Conservation (phyloP, 345 rosid species). For the Euphorbia lathyris region DNA sequence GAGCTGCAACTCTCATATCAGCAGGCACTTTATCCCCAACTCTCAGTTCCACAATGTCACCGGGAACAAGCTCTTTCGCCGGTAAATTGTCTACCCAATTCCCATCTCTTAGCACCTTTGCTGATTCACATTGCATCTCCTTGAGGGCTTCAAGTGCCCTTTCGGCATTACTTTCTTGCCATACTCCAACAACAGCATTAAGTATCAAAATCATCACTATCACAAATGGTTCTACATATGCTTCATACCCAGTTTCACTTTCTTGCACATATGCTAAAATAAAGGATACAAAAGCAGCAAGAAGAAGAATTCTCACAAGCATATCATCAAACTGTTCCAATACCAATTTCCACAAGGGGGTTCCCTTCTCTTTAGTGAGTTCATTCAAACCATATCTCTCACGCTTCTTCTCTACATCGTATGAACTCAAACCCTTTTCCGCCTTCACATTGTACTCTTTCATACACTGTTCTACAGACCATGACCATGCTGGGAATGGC, state of each 20-base stretch:
- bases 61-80: conserved; percentile 85
- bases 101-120: conserved; percentile 74
- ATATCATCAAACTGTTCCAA: conserved; percentile 83
- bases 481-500: conserved; percentile 72
- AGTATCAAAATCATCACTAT: conserved; percentile 69
- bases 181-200: conserved; percentile 86
- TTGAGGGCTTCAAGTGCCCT: conserved; percentile 91
- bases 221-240: conserved; percentile 86
- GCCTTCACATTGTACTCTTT: conserved; percentile 60
- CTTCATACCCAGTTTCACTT: conserved; percentile 52
- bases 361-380: conserved; percentile 80
- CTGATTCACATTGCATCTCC: conserved; percentile 86
- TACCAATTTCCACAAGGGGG: conserved; percentile 74
- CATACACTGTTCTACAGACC: conserved; percentile 74
- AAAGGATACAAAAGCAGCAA: conserved; percentile 81
- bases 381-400: conserved; percentile 76
- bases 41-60: conserved; percentile 75
- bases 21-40: conserved; percentile 94
- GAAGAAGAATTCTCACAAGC: conserved; percentile 86
- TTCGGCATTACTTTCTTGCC: conserved; percentile 96
- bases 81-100: conserved; percentile 57
- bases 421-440: conserved; percentile 58
- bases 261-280: conserved; percentile 70
- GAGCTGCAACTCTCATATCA: conserved; percentile 66
- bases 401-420: conserved; percentile 64